phyloP scores from a whole-genome alignment of 1,284 basidiomycete genomes.

The Cystobasidium slooffiae region DNA sequence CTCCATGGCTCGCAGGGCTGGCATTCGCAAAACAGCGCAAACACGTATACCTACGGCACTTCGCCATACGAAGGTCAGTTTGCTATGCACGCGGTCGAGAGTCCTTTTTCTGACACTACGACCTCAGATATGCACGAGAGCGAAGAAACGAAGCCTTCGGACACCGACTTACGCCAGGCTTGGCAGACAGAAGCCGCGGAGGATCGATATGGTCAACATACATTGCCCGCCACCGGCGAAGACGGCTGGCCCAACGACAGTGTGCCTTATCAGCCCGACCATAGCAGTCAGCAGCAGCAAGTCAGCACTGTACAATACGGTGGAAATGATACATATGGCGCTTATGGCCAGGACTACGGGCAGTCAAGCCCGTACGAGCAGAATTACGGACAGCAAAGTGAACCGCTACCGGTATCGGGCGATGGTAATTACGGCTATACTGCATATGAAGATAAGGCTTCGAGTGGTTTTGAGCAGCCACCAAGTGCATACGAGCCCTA shows the following conservation, averaged over 20 bases:
- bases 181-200: constrained; percentile 18
- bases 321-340: background rate
- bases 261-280: too few relatives aligned
- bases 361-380: background rate
- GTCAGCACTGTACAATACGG: background rate
- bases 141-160: constrained; percentile 19
- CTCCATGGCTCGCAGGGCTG: background rate
- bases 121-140: background rate
- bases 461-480: background rate
- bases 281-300: too few relatives aligned
- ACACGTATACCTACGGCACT: background rate
- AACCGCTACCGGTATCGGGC: background rate
- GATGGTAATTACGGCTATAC: background rate
- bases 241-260: too few relatives aligned
- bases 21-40: background rate
- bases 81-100: background rate
- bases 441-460: background rate
- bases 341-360: background rate
- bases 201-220: background rate
- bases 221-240: background rate
- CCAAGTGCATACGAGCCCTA: constrained; percentile 17
- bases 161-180: constrained; percentile 2
- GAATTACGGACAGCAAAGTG: background rate
- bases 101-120: too few relatives aligned
- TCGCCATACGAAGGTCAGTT: background rate